Evolutionary conservation across 139 green algal genomes (phyloP).

Genomic region (Tetraselmis striata): DNA sequence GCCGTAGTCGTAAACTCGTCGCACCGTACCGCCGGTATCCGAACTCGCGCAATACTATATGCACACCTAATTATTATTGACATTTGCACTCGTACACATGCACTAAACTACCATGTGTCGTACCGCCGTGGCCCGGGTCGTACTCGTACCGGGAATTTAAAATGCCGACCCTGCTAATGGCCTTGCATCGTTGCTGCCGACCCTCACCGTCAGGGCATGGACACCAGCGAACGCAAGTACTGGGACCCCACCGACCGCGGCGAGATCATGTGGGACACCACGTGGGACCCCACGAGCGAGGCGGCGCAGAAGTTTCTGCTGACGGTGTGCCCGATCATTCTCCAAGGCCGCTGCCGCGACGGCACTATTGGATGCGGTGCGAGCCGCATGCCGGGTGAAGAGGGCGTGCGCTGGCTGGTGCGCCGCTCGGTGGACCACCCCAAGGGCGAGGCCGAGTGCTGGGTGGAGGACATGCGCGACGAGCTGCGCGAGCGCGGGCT

Average conservation of each 20-base stretch:
- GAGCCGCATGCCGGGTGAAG: background rate
- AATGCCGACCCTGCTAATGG: too few relatives aligned
- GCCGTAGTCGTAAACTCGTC: too few relatives aligned
- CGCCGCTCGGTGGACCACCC: background rate
- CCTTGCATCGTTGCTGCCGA: too few relatives aligned
- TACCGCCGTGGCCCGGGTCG: too few relatives aligned
- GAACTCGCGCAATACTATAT: too few relatives aligned
- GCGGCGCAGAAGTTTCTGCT: slow-evolving; percentile 12
- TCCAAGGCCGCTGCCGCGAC: background rate
- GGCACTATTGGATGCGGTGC: background rate
- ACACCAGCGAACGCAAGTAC: slow-evolving; percentile 8
- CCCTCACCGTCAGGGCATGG: slow-evolving; percentile 23
- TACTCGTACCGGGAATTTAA: too few relatives aligned
- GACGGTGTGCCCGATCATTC: background rate
- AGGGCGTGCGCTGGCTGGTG: background rate
- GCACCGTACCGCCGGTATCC: too few relatives aligned
- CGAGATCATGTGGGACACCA: slow-evolving; percentile 14
- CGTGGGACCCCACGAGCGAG: slow-evolving; percentile 11
- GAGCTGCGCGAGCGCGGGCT: background rate
- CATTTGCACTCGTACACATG: too few relatives aligned
- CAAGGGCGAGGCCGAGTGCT: background rate
- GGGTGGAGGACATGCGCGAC: background rate
- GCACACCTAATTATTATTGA: too few relatives aligned
- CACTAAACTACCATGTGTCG: too few relatives aligned
- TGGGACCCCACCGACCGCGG: slow-evolving; percentile 26